These are phyloP conservation scores for Encephalitozoon cuniculi DNA, from an alignment of 371 early-diverging fungal genomes.

Conservation along the genomic window DNA sequence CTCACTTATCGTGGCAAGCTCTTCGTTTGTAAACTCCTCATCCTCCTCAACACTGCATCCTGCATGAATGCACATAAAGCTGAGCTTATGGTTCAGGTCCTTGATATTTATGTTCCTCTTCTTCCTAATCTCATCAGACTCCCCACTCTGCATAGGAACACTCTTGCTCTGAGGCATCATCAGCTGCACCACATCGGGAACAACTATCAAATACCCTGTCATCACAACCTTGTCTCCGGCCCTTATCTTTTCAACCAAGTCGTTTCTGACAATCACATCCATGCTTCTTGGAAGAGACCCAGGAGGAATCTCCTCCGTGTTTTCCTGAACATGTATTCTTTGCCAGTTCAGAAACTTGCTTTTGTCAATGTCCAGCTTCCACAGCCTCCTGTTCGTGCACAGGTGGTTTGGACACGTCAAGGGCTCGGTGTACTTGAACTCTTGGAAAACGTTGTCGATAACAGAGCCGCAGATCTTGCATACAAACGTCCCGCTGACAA, in stretches of 20 bases:
- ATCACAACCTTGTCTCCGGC: conserved; percentile 86
- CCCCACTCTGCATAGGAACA: conserved; percentile 16
- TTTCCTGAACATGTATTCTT: conserved; percentile 89
- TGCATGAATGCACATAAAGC: conserved; percentile 43
- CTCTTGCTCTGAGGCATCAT: conserved; percentile 38
- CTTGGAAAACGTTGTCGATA: conserved; percentile 77
- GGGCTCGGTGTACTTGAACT: conserved; percentile 93
- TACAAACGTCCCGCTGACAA: conserved; percentile 76
- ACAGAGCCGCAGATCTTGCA: conserved; percentile 77
- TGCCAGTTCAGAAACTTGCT: conserved; percentile 94
- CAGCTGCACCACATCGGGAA: conserved; percentile 79
- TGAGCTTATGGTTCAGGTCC: conserved; percentile 44
- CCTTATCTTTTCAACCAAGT: conserved; percentile 84
- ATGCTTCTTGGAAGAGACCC: conserved; percentile 92
- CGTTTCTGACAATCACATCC: conserved; percentile 88
- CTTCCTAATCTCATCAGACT: conserved; percentile 4
- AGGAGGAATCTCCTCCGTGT: conserved; percentile 84
- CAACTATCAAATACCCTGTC: conserved; percentile 81
- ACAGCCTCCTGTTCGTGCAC: conserved; percentile 75
- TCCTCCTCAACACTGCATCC: not conserved
- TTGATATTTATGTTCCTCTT: conserved; percentile 27
- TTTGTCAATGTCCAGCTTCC: conserved; percentile 73
- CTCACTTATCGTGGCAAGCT: conserved; percentile 17
- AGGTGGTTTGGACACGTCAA: conserved; percentile 74
- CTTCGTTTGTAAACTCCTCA: conserved; percentile 24